Conservation (phyloP, 352 stramenopile species). For the Nothophytophthora sp. region DNA sequence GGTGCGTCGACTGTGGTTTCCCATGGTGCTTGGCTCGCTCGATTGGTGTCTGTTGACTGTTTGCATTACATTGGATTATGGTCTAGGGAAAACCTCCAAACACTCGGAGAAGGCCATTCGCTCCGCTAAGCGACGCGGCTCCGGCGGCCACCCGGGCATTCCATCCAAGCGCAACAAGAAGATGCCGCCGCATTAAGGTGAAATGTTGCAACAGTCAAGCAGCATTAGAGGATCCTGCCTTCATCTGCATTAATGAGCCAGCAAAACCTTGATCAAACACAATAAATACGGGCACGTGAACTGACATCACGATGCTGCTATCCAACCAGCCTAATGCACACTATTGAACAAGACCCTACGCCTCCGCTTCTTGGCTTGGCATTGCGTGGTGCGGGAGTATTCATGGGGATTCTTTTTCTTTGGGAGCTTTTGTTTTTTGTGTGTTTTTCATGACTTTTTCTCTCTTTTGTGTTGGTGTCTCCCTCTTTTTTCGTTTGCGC, state of each 20-base stretch:
- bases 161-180: constrained; percentile 68
- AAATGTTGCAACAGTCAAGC: no score
- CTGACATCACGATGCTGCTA: no score
- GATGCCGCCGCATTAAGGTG: constrained; percentile 24
- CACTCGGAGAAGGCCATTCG: constrained; percentile 55
- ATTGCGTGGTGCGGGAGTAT: not conserved
- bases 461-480: not conserved
- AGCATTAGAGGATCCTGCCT: not conserved
- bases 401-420: not conserved
- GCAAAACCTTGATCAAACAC: no score
- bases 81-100: constrained; percentile 59
- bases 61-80: constrained; percentile 1
- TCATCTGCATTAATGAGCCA: not conserved
- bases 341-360: no score
- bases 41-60: not conserved
- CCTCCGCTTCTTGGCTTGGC: no score
- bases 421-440: constrained; percentile 1
- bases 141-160: constrained; percentile 22
- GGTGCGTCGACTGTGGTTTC: constrained; percentile 20
- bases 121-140: constrained; percentile 43
- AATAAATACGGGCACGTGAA: no score
- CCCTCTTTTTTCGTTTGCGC: not conserved
- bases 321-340: no score
- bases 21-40: not conserved
- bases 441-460: not conserved